Evolutionary conservation across 2,329 filamentous ascomycete species (phyloP), one percentile per base, ranked within the genome.

Genomic region (Talaromyces funiculosus): DNA sequence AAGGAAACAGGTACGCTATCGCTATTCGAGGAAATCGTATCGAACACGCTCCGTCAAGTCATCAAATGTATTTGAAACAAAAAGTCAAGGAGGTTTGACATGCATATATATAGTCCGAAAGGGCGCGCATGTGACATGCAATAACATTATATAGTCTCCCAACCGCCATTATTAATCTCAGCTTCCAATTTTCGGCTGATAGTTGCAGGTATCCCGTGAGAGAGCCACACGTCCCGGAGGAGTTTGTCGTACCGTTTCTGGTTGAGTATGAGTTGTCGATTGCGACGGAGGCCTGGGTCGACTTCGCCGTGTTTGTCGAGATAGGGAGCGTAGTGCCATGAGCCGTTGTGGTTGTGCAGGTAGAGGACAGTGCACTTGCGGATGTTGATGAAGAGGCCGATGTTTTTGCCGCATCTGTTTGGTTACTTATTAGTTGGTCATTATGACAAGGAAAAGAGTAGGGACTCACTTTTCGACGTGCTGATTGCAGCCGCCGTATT

Each of bases 251-350:
- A 99, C 66, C 94, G 82, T 75, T 90, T 93, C 78, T 97, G 93
- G 72, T 95, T 96, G 61, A 99, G 79, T 73, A 92, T 96, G 53
- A 99, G 80, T 75, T 96, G 93, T 61, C 95, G 87, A 63, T 90
- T 90, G 64, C 94, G 89, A 63, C 90, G 85, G 37, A 99, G 81
- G 43, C 92, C 92, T n/a, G 90, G 86, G 75, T 99, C 94, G 3
- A 91, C 90, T 80, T 99, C 94, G 65, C 95, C 95, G 72, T 97
- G 95, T 71, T 90, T 89, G 75, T 99, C 94, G 64, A 97, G 88
- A 74, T 97, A 99, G 0, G 94, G 94, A 3, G 94, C 93, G 43
- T 88, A 84, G 64, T 88, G 87, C 79, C 89, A 99, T 26, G 89
- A 92, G 40, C 94, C 94, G 51, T 90, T 89, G 33, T 82, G 80